Conservation (phyloP, 2,329 filamentous ascomycete genomes). For the Epichloe gansuensis region DNA sequence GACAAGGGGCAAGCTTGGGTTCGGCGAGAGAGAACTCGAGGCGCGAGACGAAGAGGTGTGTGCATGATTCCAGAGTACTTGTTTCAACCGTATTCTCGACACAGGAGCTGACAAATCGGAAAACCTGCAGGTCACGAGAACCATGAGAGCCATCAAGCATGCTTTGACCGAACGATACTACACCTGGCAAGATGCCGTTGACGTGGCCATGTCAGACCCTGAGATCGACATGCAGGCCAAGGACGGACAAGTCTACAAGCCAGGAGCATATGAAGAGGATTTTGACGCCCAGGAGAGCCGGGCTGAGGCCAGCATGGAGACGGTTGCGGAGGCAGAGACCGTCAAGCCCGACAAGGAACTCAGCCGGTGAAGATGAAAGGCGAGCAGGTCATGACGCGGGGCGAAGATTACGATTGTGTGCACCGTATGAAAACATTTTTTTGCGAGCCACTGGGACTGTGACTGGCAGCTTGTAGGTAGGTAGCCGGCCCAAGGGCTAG, state of each 20-base stretch:
- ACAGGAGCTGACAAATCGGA: constrained; percentile 9
- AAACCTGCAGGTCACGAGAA: constrained; percentile 51
- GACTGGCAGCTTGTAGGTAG: not conserved
- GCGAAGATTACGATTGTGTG: not conserved
- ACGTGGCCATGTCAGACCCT: constrained; percentile 52
- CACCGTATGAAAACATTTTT: not conserved
- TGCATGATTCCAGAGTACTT: constrained; percentile 18
- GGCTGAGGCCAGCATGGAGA: constrained; percentile 11
- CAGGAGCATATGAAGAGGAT: constrained; percentile 26
- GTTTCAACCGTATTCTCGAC: not conserved
- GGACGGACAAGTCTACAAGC: constrained; percentile 37
- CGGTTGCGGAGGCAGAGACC: constrained; percentile 7
- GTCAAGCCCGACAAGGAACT: constrained; percentile 8
- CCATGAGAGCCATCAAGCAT: constrained; percentile 74
- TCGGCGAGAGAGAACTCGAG: constrained; percentile 57
- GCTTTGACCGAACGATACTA: constrained; percentile 80
- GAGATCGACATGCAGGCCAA: constrained; percentile 48
- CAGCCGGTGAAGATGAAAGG: not conserved
- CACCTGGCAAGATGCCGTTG: constrained; percentile 67
- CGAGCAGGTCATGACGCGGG: not conserved
- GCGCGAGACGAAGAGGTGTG: constrained; percentile 55
- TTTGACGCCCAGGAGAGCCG: constrained; percentile 13
- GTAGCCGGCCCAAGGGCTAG: not conserved
- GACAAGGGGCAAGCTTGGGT: constrained; percentile 53
- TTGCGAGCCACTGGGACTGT: not conserved